Base-by-base conservation (phyloP, 2,329 filamentous ascomycete genomes). In the Apiospora marii region DNA sequence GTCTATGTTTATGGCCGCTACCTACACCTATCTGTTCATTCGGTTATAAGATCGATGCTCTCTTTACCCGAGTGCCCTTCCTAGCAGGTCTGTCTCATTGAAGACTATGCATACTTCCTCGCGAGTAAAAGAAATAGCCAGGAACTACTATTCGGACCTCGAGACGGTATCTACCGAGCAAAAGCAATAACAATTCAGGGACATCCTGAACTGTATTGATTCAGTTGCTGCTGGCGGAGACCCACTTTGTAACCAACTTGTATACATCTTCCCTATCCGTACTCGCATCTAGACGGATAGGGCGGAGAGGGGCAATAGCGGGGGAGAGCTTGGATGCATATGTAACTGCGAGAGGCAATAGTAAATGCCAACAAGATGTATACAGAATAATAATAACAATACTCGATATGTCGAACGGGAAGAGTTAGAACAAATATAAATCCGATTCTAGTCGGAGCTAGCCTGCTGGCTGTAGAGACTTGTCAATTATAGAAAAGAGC, bases 401-500 rank as follows among this genome's bases (percentile, higher is more conserved):
- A 49, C 19, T 49, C 46, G 46, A 49, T 49, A n/a, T 49, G 0
- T 22, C 22, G 19, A 49, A n/a, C 8, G 46, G 46, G 46, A n/a
- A 48, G 2, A 30, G 16, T 19, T 8, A 49, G 46, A 49, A 49
- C 7, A 19, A n/a, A 8, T 30, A 49, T 14, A 27, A 30, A 19
- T 30, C 24, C 13, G 24, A 30, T 58, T 30, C 24, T 24, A 24
- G 51, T 49, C 7, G 22, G 46, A n/a, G 46, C 46, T 49, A 49
- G 8, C 22, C 8, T n/a, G 19, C 19, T 10, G 8, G 37, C 8
- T 8, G n/a, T n/a, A 24, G 10, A 27, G 37, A 22, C 27, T 64
- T n/a, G 19, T 37, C 8, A 64, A n/a, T 37, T 64, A 64, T 64
- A 41, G 30, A 41, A 41, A 64, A 64, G 58, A 64, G 58, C 58